Base-by-base conservation (phyloP, 345 rosid species). In the Bruguiera sexangula region DNA sequence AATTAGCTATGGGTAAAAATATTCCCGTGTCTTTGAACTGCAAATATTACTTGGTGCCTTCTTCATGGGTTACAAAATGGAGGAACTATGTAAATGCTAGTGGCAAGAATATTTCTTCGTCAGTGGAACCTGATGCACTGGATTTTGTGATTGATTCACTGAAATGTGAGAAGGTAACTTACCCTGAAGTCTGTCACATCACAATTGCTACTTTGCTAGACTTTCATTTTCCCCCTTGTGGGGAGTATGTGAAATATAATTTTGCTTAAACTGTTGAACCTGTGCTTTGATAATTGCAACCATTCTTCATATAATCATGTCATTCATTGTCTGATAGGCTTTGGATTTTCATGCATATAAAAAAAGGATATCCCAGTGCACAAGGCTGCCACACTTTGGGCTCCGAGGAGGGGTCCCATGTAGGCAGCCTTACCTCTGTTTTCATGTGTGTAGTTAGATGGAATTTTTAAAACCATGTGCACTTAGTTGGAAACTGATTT, bases 41-140 rank as follows among this genome's bases (percentile, higher is more conserved):
- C 86, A 81, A 24, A 65, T 90, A 95, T 80, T 92, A 82, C 79
- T 76, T 95, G 82, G 77, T 95, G 67, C 94, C 99, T 52, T 83
- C 97, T 48, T 73, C 79, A 8, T 95, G 99, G 99, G 82, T 95
- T 70, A 72, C 82, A 73, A 85, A 74, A 60, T 95, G 99, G 99
- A 92, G 89, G 81, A 87, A 73, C 79, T 95, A 88, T 72, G 80
- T 92, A 53, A 83, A 73, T 85, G 75, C 87, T 65, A 84, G 83
- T 74, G 88, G 93, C 51, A 92, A 90, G 85, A 90, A 79, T 79
- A 68, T 65, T 71, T 82, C 91, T 61, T 82, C 89, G 63, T 78
- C 79, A 24, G 43, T 63, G 74, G 87, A 86, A 78, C 97, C 99
- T 80, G 93, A 88, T 75, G 70, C 69, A 79, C 86, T 95, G 59